Evolutionary conservation across 169 alveolate species (phyloP), one percentile per base, ranked within the genome.

Genomic region (Plasmodium knowlesi): DNA sequence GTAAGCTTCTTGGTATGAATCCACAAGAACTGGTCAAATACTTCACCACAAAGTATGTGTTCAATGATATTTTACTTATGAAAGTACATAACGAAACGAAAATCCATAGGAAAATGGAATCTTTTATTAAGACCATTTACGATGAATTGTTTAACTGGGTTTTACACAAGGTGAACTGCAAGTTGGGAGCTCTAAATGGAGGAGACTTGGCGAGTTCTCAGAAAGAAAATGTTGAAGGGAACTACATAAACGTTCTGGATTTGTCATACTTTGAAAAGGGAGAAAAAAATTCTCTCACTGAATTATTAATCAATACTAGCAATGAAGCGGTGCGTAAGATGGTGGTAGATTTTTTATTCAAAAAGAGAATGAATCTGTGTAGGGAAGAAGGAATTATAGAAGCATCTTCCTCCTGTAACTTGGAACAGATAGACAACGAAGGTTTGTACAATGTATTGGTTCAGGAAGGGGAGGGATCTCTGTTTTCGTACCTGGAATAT

Each of bases 141-240:
- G 90, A 89, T 25, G 88, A 78, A 34, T 89, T 89, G 46, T 79
- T 89, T 14, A 80, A 89, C 10, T 89, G 94, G 94, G 16, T 89
- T 10, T 0, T 89, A 19, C 16, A 12, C 25, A 89, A 89, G 72
- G 46, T 89, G 9, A 89, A 57, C 32, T 30, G 32, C 4, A 89
- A 89, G 37, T 79, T 79, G 28, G 71, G 30, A 1, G 8, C 9
- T 5, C 30, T 84, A 19, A 22, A 3, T 14, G 41, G 50, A 1
- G 70, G 10, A 82, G 39, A 32, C 5, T 1, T 32, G 39, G 39
- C 28, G 25, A 19, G 25, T 41, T 37, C 3, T 50, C 6, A 67
- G 5, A 14, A 54, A n/a, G 70, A 37, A 16, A 37, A 22, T 30
- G n/a, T 6, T 50, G 70, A 89, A 19, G 83, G 22, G 16, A 53